Base-by-base conservation (phyloP, 2,329 filamentous ascomycete species). In the Fusarium armeniacum region DNA sequence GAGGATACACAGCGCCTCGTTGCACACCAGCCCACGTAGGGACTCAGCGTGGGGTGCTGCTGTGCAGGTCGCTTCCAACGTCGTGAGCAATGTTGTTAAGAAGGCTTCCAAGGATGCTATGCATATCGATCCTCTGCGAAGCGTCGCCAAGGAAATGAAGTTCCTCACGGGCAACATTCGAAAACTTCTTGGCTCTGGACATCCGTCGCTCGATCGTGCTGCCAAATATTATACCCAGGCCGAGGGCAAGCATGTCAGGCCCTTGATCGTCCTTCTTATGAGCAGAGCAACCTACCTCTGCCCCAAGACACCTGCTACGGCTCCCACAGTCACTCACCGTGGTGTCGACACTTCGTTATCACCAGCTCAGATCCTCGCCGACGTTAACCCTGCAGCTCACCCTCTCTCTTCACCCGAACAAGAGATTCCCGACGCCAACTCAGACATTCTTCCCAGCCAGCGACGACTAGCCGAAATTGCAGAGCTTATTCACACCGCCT, bases 201-300 rank as follows among this genome's bases (percentile, higher is more conserved):
- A 99, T 78, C 96, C 96, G 1, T 94, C 94, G 46, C 87, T 99
- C 64, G 96, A 98, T 78, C 94, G 93, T 43, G 95, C 94, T 30
- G 94, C 96, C 54, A 99, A 99, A 82, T 99, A 99, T 85, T 99
- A 99, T 80, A 97, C 96, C 24, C 92, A 95, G 76, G 93, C 93
- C 63, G 94, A 98, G 84, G 96, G 96, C 68, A 99, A 99, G 83
- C 96, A 98, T 81, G 91, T 99, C 73, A 91, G 96, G 72, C 96
- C 96, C 32, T 88, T 98, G 80, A 91, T 99, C 65, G 94, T 99
- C 32, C 88, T 99, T 67, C 89, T 99, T 75, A 98, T 99, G 95
- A 95, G 94, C 67, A 89, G 94, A 78, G 96, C 96, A 7, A 98
- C 95, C 2, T 89, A 93, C n/a, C 83, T 93, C 57, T 85, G 92